phyloP scores from a whole-genome alignment of 345 rosid species.

The Syzygium aromaticum region DNA sequence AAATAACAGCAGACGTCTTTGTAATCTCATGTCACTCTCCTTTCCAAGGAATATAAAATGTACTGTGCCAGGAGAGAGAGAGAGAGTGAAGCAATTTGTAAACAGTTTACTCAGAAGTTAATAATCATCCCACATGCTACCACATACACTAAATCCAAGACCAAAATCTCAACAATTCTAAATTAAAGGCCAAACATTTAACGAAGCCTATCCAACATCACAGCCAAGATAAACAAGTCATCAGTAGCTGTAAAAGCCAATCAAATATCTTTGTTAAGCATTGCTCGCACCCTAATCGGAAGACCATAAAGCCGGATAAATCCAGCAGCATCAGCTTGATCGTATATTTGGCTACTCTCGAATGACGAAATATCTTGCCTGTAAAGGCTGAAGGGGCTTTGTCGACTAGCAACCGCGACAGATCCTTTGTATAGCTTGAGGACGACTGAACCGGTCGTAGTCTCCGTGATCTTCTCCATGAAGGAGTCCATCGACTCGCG shows the following conservation, averaged over 20 bases:
- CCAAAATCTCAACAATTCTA: background rate
- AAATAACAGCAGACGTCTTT: background rate
- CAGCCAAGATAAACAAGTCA: background rate
- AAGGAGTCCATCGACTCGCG: slow-evolving; percentile 78
- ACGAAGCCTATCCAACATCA: background rate
- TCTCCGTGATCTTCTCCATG: slow-evolving; percentile 77
- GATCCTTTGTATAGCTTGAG: slow-evolving; percentile 85
- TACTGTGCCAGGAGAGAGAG: background rate
- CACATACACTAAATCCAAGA: background rate
- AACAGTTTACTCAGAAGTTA: background rate
- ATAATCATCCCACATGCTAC: background rate
- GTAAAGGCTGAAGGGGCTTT: slow-evolving; percentile 69
- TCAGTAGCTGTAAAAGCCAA: background rate
- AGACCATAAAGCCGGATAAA: slow-evolving; percentile 74
- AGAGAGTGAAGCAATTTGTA: background rate
- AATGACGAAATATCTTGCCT: slow-evolving; percentile 86
- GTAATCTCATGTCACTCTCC: background rate
- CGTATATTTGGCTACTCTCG: slow-evolving; percentile 71
- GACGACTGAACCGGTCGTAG: slow-evolving; percentile 61
- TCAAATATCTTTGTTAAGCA: slow-evolving; percentile 49
- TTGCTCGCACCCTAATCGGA: slow-evolving; percentile 76
- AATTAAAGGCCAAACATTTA: background rate
- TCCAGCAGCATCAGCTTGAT: slow-evolving; percentile 94
- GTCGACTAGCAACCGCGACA: slow-evolving; percentile 46
- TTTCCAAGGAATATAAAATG: background rate